Evolutionary conservation across 306 rosid species (phyloP), one percentile per base, ranked within the genome.

Genomic region (Fagus sylvatica): DNA sequence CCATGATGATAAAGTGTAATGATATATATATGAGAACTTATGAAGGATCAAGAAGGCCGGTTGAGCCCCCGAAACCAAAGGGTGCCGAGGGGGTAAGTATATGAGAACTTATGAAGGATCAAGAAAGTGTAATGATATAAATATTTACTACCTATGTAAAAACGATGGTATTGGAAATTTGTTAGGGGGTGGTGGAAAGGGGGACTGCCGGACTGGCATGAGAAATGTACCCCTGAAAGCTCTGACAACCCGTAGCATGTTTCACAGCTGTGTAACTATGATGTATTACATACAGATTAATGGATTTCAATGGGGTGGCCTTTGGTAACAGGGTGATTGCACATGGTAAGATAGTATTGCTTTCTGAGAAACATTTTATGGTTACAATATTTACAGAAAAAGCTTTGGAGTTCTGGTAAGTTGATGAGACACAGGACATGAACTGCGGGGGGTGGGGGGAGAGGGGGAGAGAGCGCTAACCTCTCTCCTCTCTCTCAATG

Each of bases 1-100:
- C 81, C 87, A 83, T 41, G 87, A 83, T 22, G 87, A 83, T 53
- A 83, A 79, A 53, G 87, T 79, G 61, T 56, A 83, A 71, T 36
- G 37, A 19, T 60, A 8, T 46, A 39, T 3, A 39, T 65, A n/a
- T 22, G 28, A 22, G 28, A 22, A 22, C 28, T 22, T 22, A 22
- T 22, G 28, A 22, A 22, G 28, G 28, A 22, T 22, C 28, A 22
- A 22, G 28, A 22, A 22, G 28, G 28, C 28, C 28, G 0, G 28
- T 22, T 22, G 28, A 22, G 28, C 28, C 28, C 28, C 28, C 28
- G 28, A 22, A 22, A 22, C 28, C 28, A 22, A 22, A 22, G 28
- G 28, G 28, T 22, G 28, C 28, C 28, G 28, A 22, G 28, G 28
- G 28, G 28, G 28, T 22, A 22, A 22, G 28, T 22, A 22, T 22